phyloP scores from a whole-genome alignment of 2,329 filamentous ascomycete species.

The Aspergillus melleus region DNA sequence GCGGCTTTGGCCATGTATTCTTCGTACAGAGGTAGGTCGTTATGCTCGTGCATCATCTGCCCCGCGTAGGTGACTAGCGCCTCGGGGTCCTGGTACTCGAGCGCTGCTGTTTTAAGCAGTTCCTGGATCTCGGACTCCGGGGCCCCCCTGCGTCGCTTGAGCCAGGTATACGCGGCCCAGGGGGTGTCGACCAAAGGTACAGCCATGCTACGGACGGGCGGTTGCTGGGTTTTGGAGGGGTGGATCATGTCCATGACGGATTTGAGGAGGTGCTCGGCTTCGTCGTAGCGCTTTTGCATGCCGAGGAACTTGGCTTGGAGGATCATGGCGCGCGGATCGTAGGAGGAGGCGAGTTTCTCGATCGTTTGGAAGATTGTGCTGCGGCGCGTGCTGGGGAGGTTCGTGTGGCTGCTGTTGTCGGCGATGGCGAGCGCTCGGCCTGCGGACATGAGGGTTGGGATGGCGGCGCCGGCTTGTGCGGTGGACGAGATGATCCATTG shows the following conservation, averaged over 20 bases:
- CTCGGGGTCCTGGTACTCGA: conserved; percentile 31
- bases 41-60: conserved; percentile 22
- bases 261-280: conserved; percentile 26
- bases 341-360: conserved; percentile 22
- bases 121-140: no score
- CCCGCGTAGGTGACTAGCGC: conserved; percentile 30
- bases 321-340: conserved; percentile 30
- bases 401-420: not conserved
- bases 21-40: conserved; percentile 33
- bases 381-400: not conserved
- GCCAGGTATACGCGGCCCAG: conserved; percentile 28
- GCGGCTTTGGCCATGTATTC: conserved; percentile 37
- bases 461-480: conserved; percentile 21
- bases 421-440: conserved; percentile 6
- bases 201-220: conserved; percentile 2
- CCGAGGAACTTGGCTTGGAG: conserved; percentile 30
- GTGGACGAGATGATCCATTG: conserved; percentile 25
- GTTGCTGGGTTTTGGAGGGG: conserved; percentile 12
- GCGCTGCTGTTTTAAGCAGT: conserved; percentile 25
- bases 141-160: conserved; percentile 11
- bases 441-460: conserved; percentile 19
- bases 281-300: conserved; percentile 18
- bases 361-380: conserved; percentile 18
- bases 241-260: conserved; percentile 24
- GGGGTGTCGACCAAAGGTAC: conserved; percentile 21